Evolutionary conservation across 306 rosid species (phyloP), one percentile per base, ranked within the genome.

Genomic region (Macrotyloma uniflorum): DNA sequence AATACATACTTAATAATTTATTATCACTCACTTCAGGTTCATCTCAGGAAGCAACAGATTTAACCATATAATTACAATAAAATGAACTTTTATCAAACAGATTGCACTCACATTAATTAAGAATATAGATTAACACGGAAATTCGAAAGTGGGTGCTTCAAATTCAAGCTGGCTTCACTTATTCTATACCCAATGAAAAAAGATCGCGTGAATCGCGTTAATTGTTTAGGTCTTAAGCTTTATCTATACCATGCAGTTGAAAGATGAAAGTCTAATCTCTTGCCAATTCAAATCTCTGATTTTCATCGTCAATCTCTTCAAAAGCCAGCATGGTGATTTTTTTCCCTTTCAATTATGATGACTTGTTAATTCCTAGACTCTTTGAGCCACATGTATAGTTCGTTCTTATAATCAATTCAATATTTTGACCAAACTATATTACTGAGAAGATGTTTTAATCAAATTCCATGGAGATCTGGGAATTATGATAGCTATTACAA

Each of bases 201-300:
- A 63, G 10, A 64, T 64, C 49, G 11, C 49, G 70, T 5, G 47
- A 64, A 64, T 36, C 70, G n/a, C 70, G 70, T 64, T 64, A 64
- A 64, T 64, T 35, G 28, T 5, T 64, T 64, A 64, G 30, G 46
- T 63, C 42, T 32, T 33, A 2, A 32, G 23, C 23, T 35, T 62
- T 64, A 18, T 64, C 45, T 36, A 18, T 9, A 18, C 2, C 46
- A n/a, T 33, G 28, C 16, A 63, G 43, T 2, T 35, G 28, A 63
- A 62, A 16, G 6, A 63, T 63, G 46, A 64, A 64, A 64, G 70
- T 64, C 47, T 64, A 64, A 63, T 33, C 47, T 35, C 24, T 14
- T 64, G 23, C 3, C 0, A 64, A 64, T 36, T 64, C 15, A 62
- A 62, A 33, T n/a, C 15, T 26, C 66, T 30, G 7, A 7, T 36